These are phyloP conservation scores for Pleodorina starrii DNA, from an alignment of 139 green algal species.

Conservation along the genomic window DNA sequence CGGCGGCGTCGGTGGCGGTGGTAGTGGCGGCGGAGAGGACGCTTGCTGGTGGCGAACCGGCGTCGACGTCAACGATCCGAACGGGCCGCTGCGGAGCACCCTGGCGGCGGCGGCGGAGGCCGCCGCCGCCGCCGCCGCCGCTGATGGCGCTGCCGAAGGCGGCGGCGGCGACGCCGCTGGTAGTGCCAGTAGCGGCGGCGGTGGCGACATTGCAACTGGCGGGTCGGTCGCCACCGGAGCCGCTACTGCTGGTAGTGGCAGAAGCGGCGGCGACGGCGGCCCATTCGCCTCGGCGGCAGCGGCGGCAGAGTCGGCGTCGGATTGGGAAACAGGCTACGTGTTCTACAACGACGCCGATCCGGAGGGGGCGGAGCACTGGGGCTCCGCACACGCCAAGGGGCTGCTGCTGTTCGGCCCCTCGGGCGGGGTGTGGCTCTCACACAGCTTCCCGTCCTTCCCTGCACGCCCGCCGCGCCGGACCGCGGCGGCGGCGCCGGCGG, in stretches of 20 bases:
- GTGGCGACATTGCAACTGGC: neutral
- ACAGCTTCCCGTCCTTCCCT: constrained; percentile 41
- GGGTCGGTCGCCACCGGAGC: neutral
- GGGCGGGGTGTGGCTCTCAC: constrained; percentile 29
- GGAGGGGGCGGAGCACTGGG: constrained; percentile 34
- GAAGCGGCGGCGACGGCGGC: neutral
- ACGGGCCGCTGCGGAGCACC: neutral
- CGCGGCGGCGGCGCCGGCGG: neutral
- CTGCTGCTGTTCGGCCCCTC: constrained; percentile 4
- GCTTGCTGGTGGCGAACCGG: neutral
- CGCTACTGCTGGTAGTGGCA: neutral
- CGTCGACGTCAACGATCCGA: neutral
- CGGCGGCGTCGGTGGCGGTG: neutral
- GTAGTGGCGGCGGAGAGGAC: neutral
- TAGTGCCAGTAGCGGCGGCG: neutral
- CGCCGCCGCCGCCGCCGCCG: too few relatives aligned
- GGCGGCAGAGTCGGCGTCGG: too few relatives aligned
- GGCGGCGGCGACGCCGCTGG: neutral
- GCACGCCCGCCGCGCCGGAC: neutral
- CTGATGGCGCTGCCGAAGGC: neutral
- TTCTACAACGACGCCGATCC: constrained; percentile 50
- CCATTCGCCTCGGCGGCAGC: neutral
- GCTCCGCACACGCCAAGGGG: constrained; percentile 29
- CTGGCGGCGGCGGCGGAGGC: neutral
- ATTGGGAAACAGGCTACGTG: constrained; percentile 2